Base-by-base conservation (phyloP, 768 basidiomycete species). In the Mycena metata region DNA sequence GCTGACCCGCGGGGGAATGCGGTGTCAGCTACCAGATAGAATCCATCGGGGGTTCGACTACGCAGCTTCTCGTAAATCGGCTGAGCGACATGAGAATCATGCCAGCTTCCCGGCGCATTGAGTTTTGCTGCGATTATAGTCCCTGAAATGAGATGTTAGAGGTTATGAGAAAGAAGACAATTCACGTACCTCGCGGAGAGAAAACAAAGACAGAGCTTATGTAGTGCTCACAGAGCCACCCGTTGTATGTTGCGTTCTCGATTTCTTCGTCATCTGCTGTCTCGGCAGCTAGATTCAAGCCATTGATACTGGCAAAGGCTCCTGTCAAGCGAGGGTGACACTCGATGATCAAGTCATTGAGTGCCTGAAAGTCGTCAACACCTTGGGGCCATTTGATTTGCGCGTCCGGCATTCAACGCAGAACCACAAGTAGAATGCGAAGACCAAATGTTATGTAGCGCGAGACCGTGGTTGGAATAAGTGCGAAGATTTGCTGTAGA, bases 401-500 rank as follows among this genome's bases (percentile, higher is more conserved):
- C 12, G 76, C 77, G 15, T 82, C 80, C 7, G 70, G 70, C 23
- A 84, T 76, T 1, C 30, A 41, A 2, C 71, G 55, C 1, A 84
- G 74, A 1, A 75, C 77, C 0, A 49, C 17, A 2, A 79, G 75
- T 0, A 84, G 75, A n/a, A 83, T 76, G 0, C 47, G 9, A 2
- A 77, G 73, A 2, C 72, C 72, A 72, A 84, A 85, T 6, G 60
- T 36, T 49, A 84, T 65, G 66, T 86, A 86, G 0, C 78, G 72
- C 0, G 75, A 73, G 24, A 80, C 70, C 0, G 81, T 82, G 0
- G 80, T 30, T 13, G 84, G 83, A 15, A 82, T 76, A 8, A 86
- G 70, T 1, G 82, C 83, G 70, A 86, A 87, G 10, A 86, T 84
- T 54, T 85, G 80, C 60, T 81, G 78, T 2, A 86, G 75, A 26